Evolutionary conservation across 1,139 yeast genomes (phyloP), one percentile per base, ranked within the genome.

Genomic region (Zhuliangozyma parablackwelliae): DNA sequence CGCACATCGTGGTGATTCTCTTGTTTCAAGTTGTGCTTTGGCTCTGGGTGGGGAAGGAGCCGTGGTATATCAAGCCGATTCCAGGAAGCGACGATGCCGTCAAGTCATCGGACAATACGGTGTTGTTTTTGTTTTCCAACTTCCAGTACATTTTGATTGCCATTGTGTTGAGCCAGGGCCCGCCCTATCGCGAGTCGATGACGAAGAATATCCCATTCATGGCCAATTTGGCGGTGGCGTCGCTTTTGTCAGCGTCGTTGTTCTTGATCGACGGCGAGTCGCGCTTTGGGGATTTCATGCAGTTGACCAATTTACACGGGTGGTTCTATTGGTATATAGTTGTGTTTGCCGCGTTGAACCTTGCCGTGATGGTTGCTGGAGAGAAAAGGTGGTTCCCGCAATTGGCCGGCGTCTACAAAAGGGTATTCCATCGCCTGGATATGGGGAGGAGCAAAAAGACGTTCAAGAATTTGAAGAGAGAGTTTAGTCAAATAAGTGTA

Each of bases 101-200:
- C 11, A 75, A 82, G 48, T 83, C 95, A 23, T 80, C 95, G 0
- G 98, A 94, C 57, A 92, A 94, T 53, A 87, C 97, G 0, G 79
- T 84, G 0, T 64, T 92, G 40, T 92, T 92, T 60, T 73, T 82
- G 37, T 80, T 77, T 49, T 77, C 96, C 3, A 87, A 89, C 53
- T 84, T 86, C 65, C 98, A 92, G 64, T 94, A 92, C 58, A 84
- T 94, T 36, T 65, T 88, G 40, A 75, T 82, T 39, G 96, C 97
- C 0, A 65, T 88, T 26, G 78, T 89, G 16, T 66, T 92, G 43
- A 85, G 95, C 25, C 86, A 80, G 24, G 98, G 99, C 0, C 94
- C 95, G 10, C 99, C 99, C n/a, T 94, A 88, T 57, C 73, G 98
- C 42, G 83, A 86, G 53, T 82, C 94, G 1, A 75, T 85, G 51